These are phyloP conservation scores for Citrullus mucosospermus DNA, from an alignment of 306 rosid genomes.

Conservation along the genomic window DNA sequence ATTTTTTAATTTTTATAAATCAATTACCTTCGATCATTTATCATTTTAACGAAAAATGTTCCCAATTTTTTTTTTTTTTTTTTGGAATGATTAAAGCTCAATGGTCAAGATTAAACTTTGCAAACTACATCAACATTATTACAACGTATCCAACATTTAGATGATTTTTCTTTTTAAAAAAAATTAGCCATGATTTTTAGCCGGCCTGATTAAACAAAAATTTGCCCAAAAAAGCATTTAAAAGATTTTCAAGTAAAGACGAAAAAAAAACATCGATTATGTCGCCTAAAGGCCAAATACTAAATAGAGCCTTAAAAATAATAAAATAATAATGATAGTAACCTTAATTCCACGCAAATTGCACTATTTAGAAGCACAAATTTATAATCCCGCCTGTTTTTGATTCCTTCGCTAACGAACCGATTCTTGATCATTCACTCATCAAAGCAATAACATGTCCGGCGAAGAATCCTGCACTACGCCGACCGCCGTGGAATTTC, in stretches of 20 bases:
- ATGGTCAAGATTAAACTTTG: no score
- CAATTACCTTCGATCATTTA: no score
- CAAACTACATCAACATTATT: no score
- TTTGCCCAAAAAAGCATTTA: neutral
- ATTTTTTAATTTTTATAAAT: no score
- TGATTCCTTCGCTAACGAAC: neutral
- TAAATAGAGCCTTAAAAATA: neutral
- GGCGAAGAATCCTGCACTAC: neutral
- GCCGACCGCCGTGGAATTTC: conserved; percentile 31
- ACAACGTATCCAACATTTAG: no score
- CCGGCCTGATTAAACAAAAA: neutral
- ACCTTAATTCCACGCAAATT: neutral
- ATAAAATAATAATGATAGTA: neutral
- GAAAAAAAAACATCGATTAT: neutral
- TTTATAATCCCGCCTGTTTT: neutral
- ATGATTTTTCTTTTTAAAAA: no score
- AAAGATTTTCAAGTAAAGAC: neutral
- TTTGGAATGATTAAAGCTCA: no score
- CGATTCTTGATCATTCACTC: neutral
- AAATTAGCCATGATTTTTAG: neutral
- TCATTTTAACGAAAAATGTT: no score
- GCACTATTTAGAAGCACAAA: neutral
- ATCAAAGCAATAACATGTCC: neutral
- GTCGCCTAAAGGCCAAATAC: neutral
- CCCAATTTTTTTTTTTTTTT: no score